phyloP scores from a whole-genome alignment of 2,329 filamentous ascomycete species.

The Allantophomopsis lycopodina region DNA sequence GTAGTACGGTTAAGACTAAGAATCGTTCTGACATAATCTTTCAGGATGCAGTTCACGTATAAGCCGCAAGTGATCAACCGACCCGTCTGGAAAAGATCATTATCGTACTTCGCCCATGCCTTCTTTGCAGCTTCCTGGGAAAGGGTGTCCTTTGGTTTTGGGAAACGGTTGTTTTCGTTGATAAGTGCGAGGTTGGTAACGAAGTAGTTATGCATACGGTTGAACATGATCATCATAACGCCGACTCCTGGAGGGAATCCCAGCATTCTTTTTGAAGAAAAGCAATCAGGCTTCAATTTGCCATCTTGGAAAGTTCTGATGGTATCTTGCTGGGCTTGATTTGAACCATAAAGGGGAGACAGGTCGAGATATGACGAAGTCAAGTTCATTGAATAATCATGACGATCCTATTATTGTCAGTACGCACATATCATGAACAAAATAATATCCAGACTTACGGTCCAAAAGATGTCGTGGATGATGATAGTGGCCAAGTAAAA shows the following conservation, averaged over 20 bases:
- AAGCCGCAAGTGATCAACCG: conserved; percentile 61
- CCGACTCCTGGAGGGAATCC: conserved; percentile 61
- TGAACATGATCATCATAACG: conserved; percentile 65
- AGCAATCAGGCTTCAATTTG: conserved; percentile 58
- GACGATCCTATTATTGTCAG: not conserved
- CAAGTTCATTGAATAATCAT: conserved; percentile 21
- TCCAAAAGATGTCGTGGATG: conserved; percentile 52
- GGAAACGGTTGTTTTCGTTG: conserved; percentile 73
- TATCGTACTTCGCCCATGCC: conserved; percentile 56
- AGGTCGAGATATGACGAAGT: conserved; percentile 68
- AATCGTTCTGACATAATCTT: conserved; percentile 66
- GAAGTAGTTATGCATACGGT: conserved; percentile 76
- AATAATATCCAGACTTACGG: conserved; percentile 16
- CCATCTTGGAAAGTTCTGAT: conserved; percentile 55
- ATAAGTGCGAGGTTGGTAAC: conserved; percentile 67
- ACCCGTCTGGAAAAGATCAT: conserved; percentile 69
- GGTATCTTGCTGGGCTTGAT: conserved; percentile 29
- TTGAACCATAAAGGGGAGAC: conserved; percentile 59
- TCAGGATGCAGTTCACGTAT: conserved; percentile 66
- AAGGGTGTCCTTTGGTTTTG: conserved; percentile 39
- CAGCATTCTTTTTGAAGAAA: conserved; percentile 55
- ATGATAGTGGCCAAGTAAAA: conserved; percentile 64
- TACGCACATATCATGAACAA: not conserved
- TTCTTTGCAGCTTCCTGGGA: conserved; percentile 32
- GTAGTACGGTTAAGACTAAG: conserved; percentile 15